Percentiles rank a stretch among this genome's conserved stretches.
phyloP scores from a whole-genome alignment of 805 yeast genomes.

The Hermanozyma aechmeae region DNA sequence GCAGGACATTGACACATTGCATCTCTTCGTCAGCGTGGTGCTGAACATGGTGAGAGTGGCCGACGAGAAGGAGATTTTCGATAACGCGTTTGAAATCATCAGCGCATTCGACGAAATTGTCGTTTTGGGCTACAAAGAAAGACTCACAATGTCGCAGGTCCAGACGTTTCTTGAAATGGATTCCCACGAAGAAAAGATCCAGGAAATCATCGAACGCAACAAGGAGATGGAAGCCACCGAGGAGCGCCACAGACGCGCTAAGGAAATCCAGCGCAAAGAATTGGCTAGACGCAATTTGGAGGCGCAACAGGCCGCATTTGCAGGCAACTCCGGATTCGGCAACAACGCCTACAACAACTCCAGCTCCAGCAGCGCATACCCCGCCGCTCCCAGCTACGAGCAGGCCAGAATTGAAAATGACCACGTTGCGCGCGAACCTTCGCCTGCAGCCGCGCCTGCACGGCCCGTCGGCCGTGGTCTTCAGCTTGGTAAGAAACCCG shows the following conservation, averaged over 20 bases:
- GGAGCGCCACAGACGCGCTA: constrained; percentile 92
- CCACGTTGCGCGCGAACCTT: constrained; percentile 20
- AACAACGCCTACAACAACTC: constrained; percentile 10
- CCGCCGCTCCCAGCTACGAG: constrained; percentile 1
- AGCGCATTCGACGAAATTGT: constrained; percentile 93
- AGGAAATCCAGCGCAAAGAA: constrained; percentile 76
- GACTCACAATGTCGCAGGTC: constrained; percentile 72
- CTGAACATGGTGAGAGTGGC: constrained; percentile 60
- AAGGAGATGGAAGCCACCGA: constrained; percentile 96
- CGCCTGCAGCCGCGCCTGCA: constrained; percentile 4
- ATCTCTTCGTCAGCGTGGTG: constrained; percentile 74
- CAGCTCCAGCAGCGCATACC: constrained; percentile 2
- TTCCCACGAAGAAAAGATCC: constrained; percentile 96
- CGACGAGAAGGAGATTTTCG: constrained; percentile 77
- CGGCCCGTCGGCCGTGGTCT: constrained; percentile 51
- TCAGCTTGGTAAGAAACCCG: constrained; percentile 59
- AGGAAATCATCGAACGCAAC: constrained; percentile 93
- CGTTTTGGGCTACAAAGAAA: constrained; percentile 83
- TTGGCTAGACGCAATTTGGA: constrained; percentile 56
- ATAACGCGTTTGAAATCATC: constrained; percentile 78
- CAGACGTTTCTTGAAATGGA: constrained; percentile 92
- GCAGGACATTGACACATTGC: constrained; percentile 89
- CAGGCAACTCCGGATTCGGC: constrained; percentile 18
- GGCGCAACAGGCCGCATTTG: constrained; percentile 23
- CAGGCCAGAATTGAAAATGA: constrained; percentile 6